Base-by-base conservation (phyloP, 2,329 filamentous ascomycete species). In the Talaromyces marneffei region DNA sequence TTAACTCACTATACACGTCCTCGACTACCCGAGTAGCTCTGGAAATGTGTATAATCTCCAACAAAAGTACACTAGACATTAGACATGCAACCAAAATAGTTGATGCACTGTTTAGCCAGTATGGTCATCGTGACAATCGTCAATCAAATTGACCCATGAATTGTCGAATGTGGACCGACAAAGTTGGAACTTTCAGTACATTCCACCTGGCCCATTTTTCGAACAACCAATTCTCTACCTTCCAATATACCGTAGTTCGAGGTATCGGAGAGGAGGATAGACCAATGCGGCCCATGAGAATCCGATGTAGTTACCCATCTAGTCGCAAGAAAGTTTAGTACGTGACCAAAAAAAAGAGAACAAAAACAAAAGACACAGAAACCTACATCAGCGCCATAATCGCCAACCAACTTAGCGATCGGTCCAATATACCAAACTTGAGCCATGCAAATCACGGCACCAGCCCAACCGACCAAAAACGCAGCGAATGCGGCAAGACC, bases 351-450 rank as follows among this genome's bases (percentile, higher is more conserved):
- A 62, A 16, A 40, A 18, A 53, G 44, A 25, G 23, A 67, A 62
- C 16, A 40, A 18, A 53, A 44, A 25, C 18, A 20, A 25, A 25
- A 56, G 56, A 9, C 55, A n/a, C n/a, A n/a, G 42, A 48, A 71
- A 69, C 80, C 75, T 70, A 84, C 77, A 74, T 86, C 83, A 53
- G 79, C 83, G 18, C 84, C 83, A 70, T 82, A 79, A 20, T 81
- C 81, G 0, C 85, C 84, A 18, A 87, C 80, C 57, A 80, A 71
- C 52, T 75, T 77, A 2, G 85, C 85, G 61, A 88, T 72, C 0
- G 86, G 87, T 1, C 87, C 87, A 63, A 85, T 82, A 71, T 87
- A 90, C 82, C 86, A 90, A 3, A 83, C 82, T 75, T 90, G 86
- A 23, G 84, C 83, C 87, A 89, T 89, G 62, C 81, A 86, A 50